Evolutionary conservation across 1,284 basidiomycete species (phyloP), one percentile per base, ranked within the genome.

Genomic region (Wolfiporia cocos): DNA sequence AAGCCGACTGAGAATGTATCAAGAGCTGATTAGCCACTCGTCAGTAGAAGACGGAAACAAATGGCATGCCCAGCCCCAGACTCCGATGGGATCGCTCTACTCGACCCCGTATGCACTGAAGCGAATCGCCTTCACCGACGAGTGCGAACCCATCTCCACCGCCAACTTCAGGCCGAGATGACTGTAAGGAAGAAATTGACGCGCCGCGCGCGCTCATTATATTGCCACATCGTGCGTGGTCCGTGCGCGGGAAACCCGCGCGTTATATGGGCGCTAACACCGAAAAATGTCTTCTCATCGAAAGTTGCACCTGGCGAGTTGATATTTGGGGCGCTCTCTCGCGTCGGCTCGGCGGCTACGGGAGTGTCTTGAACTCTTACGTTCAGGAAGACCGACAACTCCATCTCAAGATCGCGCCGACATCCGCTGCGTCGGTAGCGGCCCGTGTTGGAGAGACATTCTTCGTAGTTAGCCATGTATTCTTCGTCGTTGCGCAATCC

Each of bases 21-120:
- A 71, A 67, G 65, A 72, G 65, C 81, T 81, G 80, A 83, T 83
- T 84, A 74, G 70, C 78, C 81, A 68, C 68, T 57, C 62, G 67
- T 71, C 75, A 64, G 62, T 74, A 49, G 57, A 57, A 56, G 56
- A 51, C 40, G 51, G 54, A 59, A 70, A 72, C 58, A 67, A 70
- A 75, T 70, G 76, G 72, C 78, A 83, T 81, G 80, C 80, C 81
- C 81, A 83, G 80, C 64, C 68, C 64, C 55, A 67, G 75, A 56
- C 39, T 47, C 48, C 42, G 48, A 45, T 42, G 18, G 30, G 50
- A 49, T 65, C 47, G 34, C 42, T 76, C 62, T 78, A 57, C 51
- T 50, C 51, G 42, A 46, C 40, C 32, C 43, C 41, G 45, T 40
- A 37, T 31, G 29, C 34, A 41, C 34, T 42, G 38, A 41, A 42